A percentile compares a stretch with the other conserved stretches of the same genome.
Evolutionary conservation across 768 basidiomycete species (phyloP).

Genomic region (Lentinula detonsa): DNA sequence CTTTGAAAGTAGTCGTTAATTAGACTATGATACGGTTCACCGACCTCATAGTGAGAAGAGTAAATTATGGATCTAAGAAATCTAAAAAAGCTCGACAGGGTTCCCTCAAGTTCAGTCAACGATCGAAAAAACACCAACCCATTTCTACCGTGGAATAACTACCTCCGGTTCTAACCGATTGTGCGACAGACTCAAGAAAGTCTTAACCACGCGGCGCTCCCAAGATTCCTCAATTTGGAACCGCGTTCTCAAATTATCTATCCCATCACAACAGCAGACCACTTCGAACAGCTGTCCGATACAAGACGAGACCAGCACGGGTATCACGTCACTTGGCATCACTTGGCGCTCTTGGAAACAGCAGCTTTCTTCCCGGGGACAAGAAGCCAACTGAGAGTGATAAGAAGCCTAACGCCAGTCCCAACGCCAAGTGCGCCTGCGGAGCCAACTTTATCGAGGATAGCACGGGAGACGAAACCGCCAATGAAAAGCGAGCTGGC

Average conservation of each 20-base stretch:
- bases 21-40: neutral
- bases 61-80: neutral
- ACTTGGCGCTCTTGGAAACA: neutral
- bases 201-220: no score
- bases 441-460: slow-evolving; percentile 54
- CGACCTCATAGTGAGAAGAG: neutral
- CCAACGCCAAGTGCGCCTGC: slow-evolving; percentile 64
- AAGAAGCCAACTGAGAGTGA: slow-evolving; percentile 62
- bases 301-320: neutral
- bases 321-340: neutral
- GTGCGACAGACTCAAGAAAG: no score
- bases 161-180: neutral
- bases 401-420: slow-evolving; percentile 53
- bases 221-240: no score
- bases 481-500: slow-evolving; percentile 69
- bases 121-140: no score
- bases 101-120: no score
- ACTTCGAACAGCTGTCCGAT: neutral
- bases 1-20: neutral
- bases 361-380: slow-evolving; percentile 32
- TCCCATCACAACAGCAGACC: no score
- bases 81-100: neutral
- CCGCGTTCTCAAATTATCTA: no score
- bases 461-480: slow-evolving; percentile 59
- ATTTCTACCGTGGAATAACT: neutral